Base-by-base conservation (phyloP, 345 rosid species). In the Hibiscus mutabilis region DNA sequence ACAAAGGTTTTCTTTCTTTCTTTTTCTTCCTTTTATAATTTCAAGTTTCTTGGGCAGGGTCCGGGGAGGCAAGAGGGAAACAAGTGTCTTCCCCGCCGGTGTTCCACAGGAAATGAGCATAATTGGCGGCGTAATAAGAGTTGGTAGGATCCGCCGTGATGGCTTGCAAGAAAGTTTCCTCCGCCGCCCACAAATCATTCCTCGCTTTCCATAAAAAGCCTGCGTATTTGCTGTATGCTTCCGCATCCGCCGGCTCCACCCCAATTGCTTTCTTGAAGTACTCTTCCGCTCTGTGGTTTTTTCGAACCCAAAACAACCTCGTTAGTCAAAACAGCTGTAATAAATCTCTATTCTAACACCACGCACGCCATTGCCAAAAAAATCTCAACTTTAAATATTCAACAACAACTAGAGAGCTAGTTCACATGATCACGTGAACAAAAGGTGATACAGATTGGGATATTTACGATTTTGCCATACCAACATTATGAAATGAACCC, bases 31-130 rank as follows among this genome's bases (percentile, higher is more conserved):
- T 25, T 27, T 27, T 27, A 35, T 35, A 35, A 35, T 51, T 12
- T 31, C 46, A 73, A 27, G 58, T 31, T 44, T 46, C 65, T 74
- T 10, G 49, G 56, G 60, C 2, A 2, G 76, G 42, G 7, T 73
- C 71, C 12, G 83, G 49, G 56, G 86, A 80, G 60, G 56, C 70
- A 19, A 91, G 83, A 71, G 96, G 95, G 87, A 84, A 94, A 74
- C 98, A 94, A 6, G 97, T 91, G 70, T 91, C 97, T 3, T 94
- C 96, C 2, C 92, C 97, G 2, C 97, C 98, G 0, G 98, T 94
- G 47, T 87, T 94, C 98, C 98, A 94, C 19, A 94, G 85, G 78
- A 94, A 94, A 80, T 90, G 78, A 11, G 98, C 97, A 72, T 94
- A 94, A 70, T 81, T 82, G 24, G 92, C 93, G 0, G 98, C 89